Evolutionary conservation across 495 filamentous ascomycete species (phyloP), one percentile per base, ranked within the genome.

Genomic region (Tuber melanosporum): DNA sequence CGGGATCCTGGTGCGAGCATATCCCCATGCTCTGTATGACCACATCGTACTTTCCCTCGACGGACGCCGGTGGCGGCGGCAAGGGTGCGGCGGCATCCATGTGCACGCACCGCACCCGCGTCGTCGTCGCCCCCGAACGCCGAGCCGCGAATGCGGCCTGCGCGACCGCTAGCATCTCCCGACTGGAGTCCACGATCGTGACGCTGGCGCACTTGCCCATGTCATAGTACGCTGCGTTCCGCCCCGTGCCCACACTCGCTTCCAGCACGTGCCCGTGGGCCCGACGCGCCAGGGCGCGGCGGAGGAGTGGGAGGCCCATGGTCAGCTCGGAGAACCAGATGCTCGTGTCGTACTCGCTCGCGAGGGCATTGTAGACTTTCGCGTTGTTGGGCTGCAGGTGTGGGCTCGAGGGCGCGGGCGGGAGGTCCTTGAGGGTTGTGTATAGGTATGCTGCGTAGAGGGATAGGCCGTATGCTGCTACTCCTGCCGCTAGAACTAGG

Each of bases 21-120:
- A 98, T 85, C 1, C 94, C 94, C 90, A 98, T 97, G 20, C 93
- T 96, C 84, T 98, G 94, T 71, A 99, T 83, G 47, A 98, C 86
- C 2, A 93, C 97, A 85, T 98, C 94, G 84, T 92, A 99, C 80
- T 87, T 85, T 49, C 77, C 75, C 10, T 66, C 74, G 36, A 79
- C 72, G n/a, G n/a, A 2, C 9, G n/a, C 14, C 9, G 78, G 77
- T 17, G 82, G 72, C 42, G 83, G 73, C 57, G 62, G 45, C 82
- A 83, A 57, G 10, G 80, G 71, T 7, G 83, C 78, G 19, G 82
- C 77, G 14, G 86, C 86, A 78, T 86, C 85, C 71, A 66, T 66
- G 0, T 66, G 57, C 57, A 66, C n/a, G 57, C 57, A 66, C 57
- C 57, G n/a, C 57, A 66, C 57, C n/a, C n/a, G 9, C 57, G n/a